Base-by-base conservation (phyloP, 2,329 filamentous ascomycete species). In the Trematosphaeria pertusa region DNA sequence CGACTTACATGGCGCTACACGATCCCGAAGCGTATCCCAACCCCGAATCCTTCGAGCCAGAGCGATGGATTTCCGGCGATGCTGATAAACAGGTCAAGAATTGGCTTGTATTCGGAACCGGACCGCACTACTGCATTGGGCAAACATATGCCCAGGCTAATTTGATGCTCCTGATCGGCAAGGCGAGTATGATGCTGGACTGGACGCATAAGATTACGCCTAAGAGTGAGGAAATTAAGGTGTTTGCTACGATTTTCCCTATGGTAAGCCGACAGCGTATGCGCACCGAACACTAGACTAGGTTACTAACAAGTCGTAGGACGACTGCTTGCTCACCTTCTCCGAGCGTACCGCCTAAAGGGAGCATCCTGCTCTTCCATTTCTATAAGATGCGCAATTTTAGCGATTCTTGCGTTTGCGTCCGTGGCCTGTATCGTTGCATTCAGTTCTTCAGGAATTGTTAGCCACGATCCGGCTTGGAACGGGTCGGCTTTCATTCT, bases 171-270 rank as follows among this genome's bases (percentile, higher is more conserved):
- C 88, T 96, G 81, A 82, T 96, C 65, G 92, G 91, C 69, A 96
- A 94, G 81, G 92, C 91, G 7, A 88, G 89, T 56, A 81, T 96
- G 72, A 80, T 86, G 68, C 80, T 97, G 59, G 86, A 97, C 73
- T 97, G 93, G 93, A 83, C 86, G 71, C 94, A 99, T 73, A 85
- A 91, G 70, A 76, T 91, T 14, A 97, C 94, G 9, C 85, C 88
- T 0, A 67, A 80, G 48, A 96, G 90, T 0, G 94, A 99, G 77
- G 87, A 96, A 74, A 97, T 99, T 75, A 93, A 96, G 79, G 93
- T 97, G 59, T 99, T 97, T 76, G 94, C 94, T 31, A 97, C 91
- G 20, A 96, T 99, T 62, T 99, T 99, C 82, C 94, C 94, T 46
- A 88, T 88, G 88, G 92, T 95, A 76, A 73, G 86, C 77, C 32